Conservation (phyloP, 2,329 filamentous ascomycete genomes). For the Claviceps pusilla region DNA sequence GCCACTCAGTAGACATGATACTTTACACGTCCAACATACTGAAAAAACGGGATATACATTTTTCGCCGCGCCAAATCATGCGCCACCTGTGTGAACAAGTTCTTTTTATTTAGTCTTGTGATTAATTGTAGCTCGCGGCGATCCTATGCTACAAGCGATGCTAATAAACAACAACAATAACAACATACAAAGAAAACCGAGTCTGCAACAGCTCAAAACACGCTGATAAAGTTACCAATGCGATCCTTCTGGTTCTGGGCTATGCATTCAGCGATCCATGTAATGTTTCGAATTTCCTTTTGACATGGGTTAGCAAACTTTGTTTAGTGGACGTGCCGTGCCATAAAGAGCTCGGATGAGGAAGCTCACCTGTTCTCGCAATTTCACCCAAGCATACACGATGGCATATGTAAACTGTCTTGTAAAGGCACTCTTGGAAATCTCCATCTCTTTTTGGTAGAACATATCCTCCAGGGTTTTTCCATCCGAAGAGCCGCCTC, state of each 20-base stretch:
- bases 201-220: conserved; percentile 47
- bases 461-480: conserved; percentile 94
- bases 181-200: neutral
- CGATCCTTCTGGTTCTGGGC: conserved; percentile 98
- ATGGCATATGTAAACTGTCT: conserved; percentile 90
- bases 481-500: conserved; percentile 61
- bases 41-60: conserved; percentile 5
- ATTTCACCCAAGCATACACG: conserved; percentile 94
- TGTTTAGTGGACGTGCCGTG: neutral
- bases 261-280: conserved; percentile 99
- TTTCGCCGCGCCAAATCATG: conserved; percentile 12
- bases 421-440: conserved; percentile 88
- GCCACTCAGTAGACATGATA: conserved; percentile 10
- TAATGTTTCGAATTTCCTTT: conserved; percentile 97
- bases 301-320: conserved; percentile 16
- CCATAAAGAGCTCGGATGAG: neutral
- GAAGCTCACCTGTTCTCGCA: conserved; percentile 76
- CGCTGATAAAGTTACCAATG: conserved; percentile 97
- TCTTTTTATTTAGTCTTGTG: conserved; percentile 21
- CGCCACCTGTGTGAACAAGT: conserved; percentile 14
- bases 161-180: conserved; percentile 9
- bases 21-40: neutral
- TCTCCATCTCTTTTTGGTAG: conserved; percentile 99
- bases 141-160: conserved; percentile 28
- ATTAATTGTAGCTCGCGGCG: conserved; percentile 14